Base-by-base conservation (phyloP, 192 early-diverging fungal species). In the Martensiomyces pterosporus region DNA sequence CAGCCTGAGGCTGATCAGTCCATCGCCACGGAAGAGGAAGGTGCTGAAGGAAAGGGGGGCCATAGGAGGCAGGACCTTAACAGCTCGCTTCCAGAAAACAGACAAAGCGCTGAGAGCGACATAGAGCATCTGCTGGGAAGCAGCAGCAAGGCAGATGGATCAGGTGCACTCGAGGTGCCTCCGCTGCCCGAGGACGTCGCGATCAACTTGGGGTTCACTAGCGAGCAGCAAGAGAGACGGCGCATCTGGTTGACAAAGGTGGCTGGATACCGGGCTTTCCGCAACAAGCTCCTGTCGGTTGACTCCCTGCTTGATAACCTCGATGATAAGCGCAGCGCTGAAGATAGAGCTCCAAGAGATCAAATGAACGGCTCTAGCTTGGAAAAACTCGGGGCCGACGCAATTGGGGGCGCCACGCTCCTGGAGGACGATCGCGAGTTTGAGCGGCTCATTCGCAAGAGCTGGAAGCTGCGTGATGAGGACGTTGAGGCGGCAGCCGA, bases 211-310 rank as follows among this genome's bases (percentile, higher is more conserved):
- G 67, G 60, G 1, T 53, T 63, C 32, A 63, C 50, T 6, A 15
- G 24, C 4, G 69, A 73, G 57, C 62, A 65, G 49, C 53, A 53
- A 43, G 48, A 61, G 41, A 57, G 62, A 4, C 57, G 57, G 0
- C 61, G 54, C 6, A 65, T 73, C 17, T 73, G 69, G 69, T 57
- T 57, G 54, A 50, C 49, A 18, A 60, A 61, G 39, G 59, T 65
- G n/a, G 46, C 58, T 9, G 69, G 69, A 8, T 73, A 73, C 43
- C 42, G 37, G 21, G 51, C 50, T 3, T 73, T 73, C 24, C 69
- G 54, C 17, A 27, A 40, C 1, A 54, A 51, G 18, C 40, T 73
- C 21, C 25, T 65, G 37, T 65, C 55, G 8, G 56, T 65, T 54
- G 53, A 73, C 15, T 39, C 47, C 23, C 40, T 73, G 14, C 36